Base-by-base conservation (phyloP, 495 filamentous ascomycete genomes). In the Astrothelium subdiscretum region DNA sequence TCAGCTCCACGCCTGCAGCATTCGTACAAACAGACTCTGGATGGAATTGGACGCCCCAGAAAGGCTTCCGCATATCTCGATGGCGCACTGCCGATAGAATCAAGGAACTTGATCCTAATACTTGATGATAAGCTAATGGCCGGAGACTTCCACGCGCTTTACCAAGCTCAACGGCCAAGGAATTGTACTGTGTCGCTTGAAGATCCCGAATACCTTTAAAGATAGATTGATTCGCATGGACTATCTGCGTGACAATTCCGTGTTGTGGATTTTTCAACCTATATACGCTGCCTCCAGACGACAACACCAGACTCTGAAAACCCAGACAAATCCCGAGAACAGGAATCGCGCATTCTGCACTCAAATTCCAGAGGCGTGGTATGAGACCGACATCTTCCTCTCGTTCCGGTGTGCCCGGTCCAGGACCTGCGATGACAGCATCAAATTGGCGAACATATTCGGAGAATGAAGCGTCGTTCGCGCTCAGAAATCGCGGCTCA, bases 41-140 rank as follows among this genome's bases (percentile, higher is more conserved):
- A 69, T 98, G 94, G 70, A 92, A 97, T 68, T 98, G 94, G 35
- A 98, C 76, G 0, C 87, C 94, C 85, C 87, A 96, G 66, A 92
- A 95, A 4, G 94, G 94, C 66, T 85, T 89, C 2, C 66, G 63
- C 13, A 67, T 60, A 43, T 78, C 81, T 54, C 48, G 48, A 54
- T 54, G 48, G 24, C 48, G 24, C 6, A 54, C 48, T 15, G 48
- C 48, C 48, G 48, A 54, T 24, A 54, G 24, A 27, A 54, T 54
- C 24, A 54, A 29, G 10, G 48, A 24, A 2, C 48, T 20, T 1
- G n/a, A 8, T 0, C 3, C 48, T 20, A 29, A 8, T 0, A 29
- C 24, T 54, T 24, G 48, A 54, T 54, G 48, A 88, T 88, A 92
- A 27, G 87, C 89, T 31, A 90, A 70, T 8, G 87, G 85, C 38